phyloP scores from a whole-genome alignment of 2,329 filamentous ascomycete species.

The Dichotomopilus funicola region DNA sequence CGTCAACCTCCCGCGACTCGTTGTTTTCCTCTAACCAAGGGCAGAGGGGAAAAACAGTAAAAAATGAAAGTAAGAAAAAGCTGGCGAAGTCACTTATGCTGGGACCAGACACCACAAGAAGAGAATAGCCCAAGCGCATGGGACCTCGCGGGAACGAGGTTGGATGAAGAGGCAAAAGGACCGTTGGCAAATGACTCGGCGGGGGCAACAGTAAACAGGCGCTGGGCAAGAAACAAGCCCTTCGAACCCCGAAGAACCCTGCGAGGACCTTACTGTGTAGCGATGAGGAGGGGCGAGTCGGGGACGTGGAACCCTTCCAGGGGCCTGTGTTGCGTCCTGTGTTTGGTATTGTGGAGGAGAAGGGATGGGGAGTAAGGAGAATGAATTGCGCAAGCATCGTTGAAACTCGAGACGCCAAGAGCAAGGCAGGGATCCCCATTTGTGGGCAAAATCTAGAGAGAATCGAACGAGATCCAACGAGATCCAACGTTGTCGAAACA shows the following conservation, averaged over 20 bases:
- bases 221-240: background rate
- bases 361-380: background rate
- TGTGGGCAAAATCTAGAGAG: background rate
- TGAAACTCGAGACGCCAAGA: slow-evolving; percentile 12
- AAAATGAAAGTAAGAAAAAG: background rate
- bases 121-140: background rate
- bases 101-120: background rate
- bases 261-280: background rate
- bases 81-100: background rate
- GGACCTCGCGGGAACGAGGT: slow-evolving; percentile 5
- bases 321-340: slow-evolving; percentile 5
- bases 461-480: slow-evolving; percentile 17
- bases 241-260: background rate
- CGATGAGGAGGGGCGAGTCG: background rate
- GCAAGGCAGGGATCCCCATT: slow-evolving; percentile 2
- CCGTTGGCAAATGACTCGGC: slow-evolving; percentile 16
- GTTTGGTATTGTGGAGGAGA: background rate
- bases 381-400: slow-evolving; percentile 3
- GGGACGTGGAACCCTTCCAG: slow-evolving; percentile 12
- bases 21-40: background rate
- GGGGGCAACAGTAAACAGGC: slow-evolving; percentile 10
- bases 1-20: background rate
- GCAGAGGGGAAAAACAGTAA: slow-evolving; percentile 3
- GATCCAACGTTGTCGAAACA: slow-evolving; percentile 16
- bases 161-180: slow-evolving; percentile 1